Conservation (phyloP, 495 filamentous ascomycete genomes). For the Xylaria palmicola region DNA sequence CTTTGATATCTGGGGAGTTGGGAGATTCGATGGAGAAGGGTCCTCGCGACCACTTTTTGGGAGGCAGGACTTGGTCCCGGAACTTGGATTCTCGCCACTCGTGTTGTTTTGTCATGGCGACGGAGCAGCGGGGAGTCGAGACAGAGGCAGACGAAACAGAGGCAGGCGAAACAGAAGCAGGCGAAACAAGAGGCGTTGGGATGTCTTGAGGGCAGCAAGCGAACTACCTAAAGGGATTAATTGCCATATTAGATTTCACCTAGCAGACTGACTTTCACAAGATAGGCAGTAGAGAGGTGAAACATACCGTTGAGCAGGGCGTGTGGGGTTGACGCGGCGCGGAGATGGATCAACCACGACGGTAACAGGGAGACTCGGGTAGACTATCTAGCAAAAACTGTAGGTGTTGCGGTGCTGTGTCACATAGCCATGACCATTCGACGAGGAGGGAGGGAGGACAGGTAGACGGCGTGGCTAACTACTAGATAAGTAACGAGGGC, state of each 20-base stretch:
- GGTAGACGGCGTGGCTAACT: no score
- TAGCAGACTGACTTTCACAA: no score
- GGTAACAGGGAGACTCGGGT: not conserved
- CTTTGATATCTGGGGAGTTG: constrained; percentile 65
- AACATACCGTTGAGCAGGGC: not conserved
- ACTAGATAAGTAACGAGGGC: no score
- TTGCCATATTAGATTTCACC: not conserved
- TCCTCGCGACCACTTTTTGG: constrained; percentile 50
- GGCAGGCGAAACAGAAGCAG: not conserved
- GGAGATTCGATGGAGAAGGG: constrained; percentile 83
- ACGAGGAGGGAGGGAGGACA: not conserved
- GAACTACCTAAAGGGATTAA: not conserved
- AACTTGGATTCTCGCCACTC: constrained; percentile 39
- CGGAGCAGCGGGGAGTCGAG: not conserved
- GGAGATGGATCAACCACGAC: not conserved
- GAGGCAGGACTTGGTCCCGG: constrained; percentile 59
- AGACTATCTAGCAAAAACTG: not conserved
- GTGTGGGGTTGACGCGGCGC: not conserved
- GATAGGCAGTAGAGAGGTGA: not conserved
- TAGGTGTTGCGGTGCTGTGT: not conserved
- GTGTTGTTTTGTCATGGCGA: constrained; percentile 11
- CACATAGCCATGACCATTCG: not conserved
- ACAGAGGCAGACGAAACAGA: not conserved
- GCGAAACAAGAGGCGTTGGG: not conserved
- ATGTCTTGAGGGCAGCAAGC: not conserved